These are phyloP conservation scores for Corymbia calophylla DNA, from an alignment of 441 rosid genomes.

Conservation along the genomic window DNA sequence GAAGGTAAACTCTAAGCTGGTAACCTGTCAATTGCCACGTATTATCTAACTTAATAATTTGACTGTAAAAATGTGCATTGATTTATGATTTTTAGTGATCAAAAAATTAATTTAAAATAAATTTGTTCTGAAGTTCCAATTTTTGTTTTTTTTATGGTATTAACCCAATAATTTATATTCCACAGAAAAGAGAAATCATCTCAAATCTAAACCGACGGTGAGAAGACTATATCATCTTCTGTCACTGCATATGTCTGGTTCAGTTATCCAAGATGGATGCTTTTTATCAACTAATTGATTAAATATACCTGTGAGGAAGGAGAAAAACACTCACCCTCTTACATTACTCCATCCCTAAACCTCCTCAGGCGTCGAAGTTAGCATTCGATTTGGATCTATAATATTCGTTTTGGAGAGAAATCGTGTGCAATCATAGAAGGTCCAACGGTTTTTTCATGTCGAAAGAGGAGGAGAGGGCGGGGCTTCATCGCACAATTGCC, in stretches of 20 bases:
- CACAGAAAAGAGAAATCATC: background rate
- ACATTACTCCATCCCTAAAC: background rate
- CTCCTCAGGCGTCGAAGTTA: background rate
- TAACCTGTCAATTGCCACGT: no score
- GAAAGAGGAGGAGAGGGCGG: background rate
- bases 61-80: fast-evolving
- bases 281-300: background rate
- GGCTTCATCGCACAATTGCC: background rate
- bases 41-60: fast-evolving
- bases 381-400: background rate
- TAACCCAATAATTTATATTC: background rate
- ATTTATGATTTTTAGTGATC: no score
- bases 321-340: background rate
- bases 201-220: background rate
- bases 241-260: background rate
- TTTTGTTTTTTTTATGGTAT: fast-evolving
- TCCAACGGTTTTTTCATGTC: background rate
- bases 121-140: fast-evolving
- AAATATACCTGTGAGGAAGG: background rate
- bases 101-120: no score
- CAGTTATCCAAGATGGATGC: background rate
- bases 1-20: no score
- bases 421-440: background rate
- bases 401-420: background rate
- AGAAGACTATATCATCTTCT: background rate